These are phyloP conservation scores for Phialophora verrucosa DNA, from an alignment of 2,329 filamentous ascomycete species.

Conservation along the genomic window DNA sequence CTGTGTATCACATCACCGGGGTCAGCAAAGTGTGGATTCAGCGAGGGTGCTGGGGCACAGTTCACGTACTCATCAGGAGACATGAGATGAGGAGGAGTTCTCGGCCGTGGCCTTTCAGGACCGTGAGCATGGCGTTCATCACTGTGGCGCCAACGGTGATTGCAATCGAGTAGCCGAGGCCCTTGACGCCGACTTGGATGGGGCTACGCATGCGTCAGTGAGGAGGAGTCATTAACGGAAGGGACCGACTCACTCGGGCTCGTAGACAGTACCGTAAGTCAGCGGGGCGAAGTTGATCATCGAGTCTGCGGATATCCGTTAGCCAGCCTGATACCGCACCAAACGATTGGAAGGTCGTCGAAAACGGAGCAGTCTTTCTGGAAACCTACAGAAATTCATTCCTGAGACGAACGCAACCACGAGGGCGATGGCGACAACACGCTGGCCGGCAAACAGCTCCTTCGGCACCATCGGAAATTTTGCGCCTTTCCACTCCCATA, in stretches of 20 bases:
- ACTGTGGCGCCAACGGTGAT: constrained; percentile 67
- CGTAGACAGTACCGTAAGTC: constrained; percentile 24
- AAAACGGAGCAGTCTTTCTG: background rate
- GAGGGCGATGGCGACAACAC: constrained; percentile 59
- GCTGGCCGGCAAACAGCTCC: constrained; percentile 54
- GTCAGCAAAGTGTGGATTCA: constrained; percentile 39
- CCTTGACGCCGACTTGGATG: constrained; percentile 67
- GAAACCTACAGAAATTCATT: constrained; percentile 59
- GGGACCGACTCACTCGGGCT: constrained; percentile 45
- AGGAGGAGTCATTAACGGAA: background rate
- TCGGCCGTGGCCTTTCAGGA: constrained; percentile 63
- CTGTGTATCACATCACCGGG: constrained; percentile 11
- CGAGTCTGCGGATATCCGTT: constrained; percentile 39
- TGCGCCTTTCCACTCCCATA: constrained; percentile 55
- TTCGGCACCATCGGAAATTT: constrained; percentile 54
- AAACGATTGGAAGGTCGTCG: background rate
- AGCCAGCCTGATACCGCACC: background rate
- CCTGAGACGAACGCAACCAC: constrained; percentile 65
- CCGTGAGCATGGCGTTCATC: constrained; percentile 62
- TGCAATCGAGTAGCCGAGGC: constrained; percentile 67
- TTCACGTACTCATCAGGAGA: constrained; percentile 65
- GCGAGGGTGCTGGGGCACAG: constrained; percentile 48
- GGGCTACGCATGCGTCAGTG: constrained; percentile 60
- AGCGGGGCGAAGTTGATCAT: constrained; percentile 63
- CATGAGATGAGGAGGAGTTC: constrained; percentile 65